Evolutionary conservation across 225 moss, liverwort and hornwort species (phyloP).

Genomic region (Takakia lepidozioides): DNA sequence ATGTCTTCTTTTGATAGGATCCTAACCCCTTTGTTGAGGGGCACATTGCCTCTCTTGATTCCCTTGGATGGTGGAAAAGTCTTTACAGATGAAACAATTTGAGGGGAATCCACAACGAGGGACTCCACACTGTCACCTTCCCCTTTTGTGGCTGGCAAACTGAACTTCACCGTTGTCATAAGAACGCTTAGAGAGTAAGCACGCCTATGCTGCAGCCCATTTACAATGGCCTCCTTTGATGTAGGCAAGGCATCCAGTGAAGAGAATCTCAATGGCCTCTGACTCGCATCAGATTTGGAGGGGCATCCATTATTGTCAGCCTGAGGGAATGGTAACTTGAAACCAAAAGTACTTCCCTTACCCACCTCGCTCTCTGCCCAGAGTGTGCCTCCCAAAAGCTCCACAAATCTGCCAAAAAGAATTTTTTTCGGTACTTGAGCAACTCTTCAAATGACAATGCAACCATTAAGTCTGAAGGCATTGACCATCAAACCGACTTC

Average conservation of each 20-base stretch:
- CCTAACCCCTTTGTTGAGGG: too few relatives aligned
- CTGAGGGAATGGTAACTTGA: constrained; percentile 50
- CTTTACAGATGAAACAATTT: too few relatives aligned
- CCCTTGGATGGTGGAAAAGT: too few relatives aligned
- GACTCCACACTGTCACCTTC: too few relatives aligned
- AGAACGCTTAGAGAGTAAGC: constrained; percentile 47
- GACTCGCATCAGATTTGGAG: constrained; percentile 1
- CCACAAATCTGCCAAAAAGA: constrained; percentile 65
- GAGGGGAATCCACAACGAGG: too few relatives aligned
- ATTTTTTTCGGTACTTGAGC: too few relatives aligned
- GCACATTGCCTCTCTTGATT: too few relatives aligned
- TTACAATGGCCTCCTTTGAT: constrained; percentile 2
- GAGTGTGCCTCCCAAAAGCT: constrained; percentile 68
- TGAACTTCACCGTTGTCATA: constrained; percentile 45
- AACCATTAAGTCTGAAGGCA: too few relatives aligned
- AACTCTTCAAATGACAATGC: too few relatives aligned
- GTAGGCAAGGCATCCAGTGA: constrained; percentile 10
- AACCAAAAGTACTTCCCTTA: constrained; percentile 64
- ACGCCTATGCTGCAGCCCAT: constrained; percentile 43
- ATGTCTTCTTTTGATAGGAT: too few relatives aligned
- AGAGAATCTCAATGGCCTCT: constrained; percentile 10
- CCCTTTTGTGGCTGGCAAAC: constrained; percentile 7
- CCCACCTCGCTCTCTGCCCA: constrained; percentile 82
- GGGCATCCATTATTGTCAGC: background rate
- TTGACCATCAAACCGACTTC: too few relatives aligned